Base-by-base conservation (phyloP, 148 eudicot species). In the Selenicereus undatus region DNA sequence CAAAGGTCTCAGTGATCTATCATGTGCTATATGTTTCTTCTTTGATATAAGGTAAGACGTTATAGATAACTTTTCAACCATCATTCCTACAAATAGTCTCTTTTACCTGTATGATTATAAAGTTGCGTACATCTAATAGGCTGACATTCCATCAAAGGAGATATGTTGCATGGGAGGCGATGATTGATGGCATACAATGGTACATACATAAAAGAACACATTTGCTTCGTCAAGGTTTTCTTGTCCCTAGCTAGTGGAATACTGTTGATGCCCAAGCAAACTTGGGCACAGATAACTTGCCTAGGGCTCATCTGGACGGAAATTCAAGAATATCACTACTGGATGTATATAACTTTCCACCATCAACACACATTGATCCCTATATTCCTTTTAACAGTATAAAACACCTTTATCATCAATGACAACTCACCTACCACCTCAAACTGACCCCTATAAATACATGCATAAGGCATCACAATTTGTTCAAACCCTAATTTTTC, bases 371-470 rank as follows among this genome's bases (percentile, higher is more conserved):
- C 5, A 39, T 62, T 13, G 35, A 39, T 69, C 78, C 71, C 62
- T 48, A 56, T 14, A 83, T 74, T 52, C 82, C 79, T 51, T 24
- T 5, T 56, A 79, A 83, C 74, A 83, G 82, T 83, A 35, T 4
- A 32, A 6, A 36, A 36, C 56, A 74, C 30, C 75, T 13, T 18
- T 74, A 16, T 24, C 21, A 76, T 21, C 27, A 64, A 64, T 64
- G 12, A 76, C 13, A 68, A 20, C 60, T 50, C 60, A 68, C 17
- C 11, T 48, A 11, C 10, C 36, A n/a, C 50, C 78, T 21, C 16
- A 64, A 65, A 78, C 21, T 48, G 58, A 79, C 86, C 22, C 52
- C 79, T 84, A 84, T 84, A 84, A 56, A 84, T 84, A 84, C 77
- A 52, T 68, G 73, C 12, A 7, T 16, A 78, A 45, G 39, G 56